phyloP scores from a whole-genome alignment of 2,329 filamentous ascomycete species.

The Periglandula ipomoeae region DNA sequence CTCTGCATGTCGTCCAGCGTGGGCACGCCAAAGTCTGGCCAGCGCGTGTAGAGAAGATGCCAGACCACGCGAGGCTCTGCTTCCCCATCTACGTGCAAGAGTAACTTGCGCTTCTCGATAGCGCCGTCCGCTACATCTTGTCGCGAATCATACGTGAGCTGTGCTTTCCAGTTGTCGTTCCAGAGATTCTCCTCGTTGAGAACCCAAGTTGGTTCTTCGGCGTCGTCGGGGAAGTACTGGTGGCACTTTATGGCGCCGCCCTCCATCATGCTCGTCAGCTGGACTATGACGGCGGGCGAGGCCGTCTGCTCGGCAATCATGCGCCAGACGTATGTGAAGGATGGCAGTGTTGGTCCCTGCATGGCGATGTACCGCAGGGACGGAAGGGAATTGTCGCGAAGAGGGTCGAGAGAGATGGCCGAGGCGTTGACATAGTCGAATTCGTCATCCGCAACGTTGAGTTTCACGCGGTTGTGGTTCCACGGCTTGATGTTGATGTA shows the following conservation, averaged over 20 bases:
- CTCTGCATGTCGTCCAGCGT: conserved; percentile 55
- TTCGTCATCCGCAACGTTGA: conserved; percentile 64
- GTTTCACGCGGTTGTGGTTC: conserved; percentile 73
- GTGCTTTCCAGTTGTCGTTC: conserved; percentile 57
- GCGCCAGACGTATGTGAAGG: conserved; percentile 80
- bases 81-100: conserved; percentile 41
- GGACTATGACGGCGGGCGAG: conserved; percentile 75
- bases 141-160: conserved; percentile 57
- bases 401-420: conserved; percentile 49
- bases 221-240: conserved; percentile 67
- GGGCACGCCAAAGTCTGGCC: conserved; percentile 87
- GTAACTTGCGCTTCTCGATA: conserved; percentile 67
- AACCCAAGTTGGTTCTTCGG: conserved; percentile 41
- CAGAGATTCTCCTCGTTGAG: conserved; percentile 58
- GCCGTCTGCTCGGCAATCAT: conserved; percentile 78
- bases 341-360: conserved; percentile 74
- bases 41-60: conserved; percentile 78
- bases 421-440: conserved; percentile 81
- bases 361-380: conserved; percentile 75
- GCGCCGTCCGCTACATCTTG: conserved; percentile 45
- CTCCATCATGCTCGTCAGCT: conserved; percentile 88
- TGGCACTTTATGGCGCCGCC: conserved; percentile 72
- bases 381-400: conserved; percentile 26
- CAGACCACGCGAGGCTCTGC: conserved; percentile 53
- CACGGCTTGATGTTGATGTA: conserved; percentile 88